Percentiles rank a stretch among this genome's conserved stretches.
Conservation (phyloP, 768 basidiomycete species). For the Exidia glandulosa region DNA sequence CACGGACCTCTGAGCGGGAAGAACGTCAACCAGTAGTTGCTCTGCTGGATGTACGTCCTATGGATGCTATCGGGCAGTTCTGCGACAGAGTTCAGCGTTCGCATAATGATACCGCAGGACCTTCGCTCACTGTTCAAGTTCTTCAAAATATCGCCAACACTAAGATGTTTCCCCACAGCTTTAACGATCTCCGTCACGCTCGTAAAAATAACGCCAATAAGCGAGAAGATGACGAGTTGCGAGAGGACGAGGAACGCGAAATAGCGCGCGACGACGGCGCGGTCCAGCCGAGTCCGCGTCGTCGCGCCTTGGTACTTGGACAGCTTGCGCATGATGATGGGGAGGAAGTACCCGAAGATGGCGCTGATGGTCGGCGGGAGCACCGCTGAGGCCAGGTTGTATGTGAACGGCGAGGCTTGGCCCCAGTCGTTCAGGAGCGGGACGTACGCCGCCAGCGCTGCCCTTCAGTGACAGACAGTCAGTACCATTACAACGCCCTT, state of each 20-base stretch:
- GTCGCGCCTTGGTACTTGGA: slow-evolving; percentile 56
- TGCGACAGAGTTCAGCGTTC: slow-evolving; percentile 15
- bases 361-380: slow-evolving; percentile 83
- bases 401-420: slow-evolving; percentile 46
- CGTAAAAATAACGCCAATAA: slow-evolving; percentile 86
- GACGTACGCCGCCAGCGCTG: slow-evolving; percentile 50
- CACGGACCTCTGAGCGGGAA: slow-evolving; percentile 57
- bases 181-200: slow-evolving; percentile 30
- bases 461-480: slow-evolving; percentile 15
- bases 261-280: slow-evolving; percentile 86
- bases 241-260: slow-evolving; percentile 90
- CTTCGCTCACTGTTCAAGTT: slow-evolving; percentile 30
- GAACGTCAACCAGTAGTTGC: slow-evolving; percentile 87
- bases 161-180: slow-evolving; percentile 37
- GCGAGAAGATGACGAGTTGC: slow-evolving; percentile 87
- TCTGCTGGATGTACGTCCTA: slow-evolving; percentile 80
- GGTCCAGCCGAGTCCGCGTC: slow-evolving; percentile 73
- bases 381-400: slow-evolving; percentile 85
- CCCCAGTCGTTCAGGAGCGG: slow-evolving; percentile 68
- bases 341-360: slow-evolving; percentile 82
- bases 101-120: not conserved
- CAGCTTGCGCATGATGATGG: slow-evolving; percentile 82
- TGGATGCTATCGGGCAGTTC: slow-evolving; percentile 67
- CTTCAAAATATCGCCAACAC: slow-evolving; percentile 34
- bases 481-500: no score